These are phyloP conservation scores for Colletotrichum endophyticum DNA, from an alignment of 2,329 filamentous ascomycete genomes.

Conservation along the genomic window DNA sequence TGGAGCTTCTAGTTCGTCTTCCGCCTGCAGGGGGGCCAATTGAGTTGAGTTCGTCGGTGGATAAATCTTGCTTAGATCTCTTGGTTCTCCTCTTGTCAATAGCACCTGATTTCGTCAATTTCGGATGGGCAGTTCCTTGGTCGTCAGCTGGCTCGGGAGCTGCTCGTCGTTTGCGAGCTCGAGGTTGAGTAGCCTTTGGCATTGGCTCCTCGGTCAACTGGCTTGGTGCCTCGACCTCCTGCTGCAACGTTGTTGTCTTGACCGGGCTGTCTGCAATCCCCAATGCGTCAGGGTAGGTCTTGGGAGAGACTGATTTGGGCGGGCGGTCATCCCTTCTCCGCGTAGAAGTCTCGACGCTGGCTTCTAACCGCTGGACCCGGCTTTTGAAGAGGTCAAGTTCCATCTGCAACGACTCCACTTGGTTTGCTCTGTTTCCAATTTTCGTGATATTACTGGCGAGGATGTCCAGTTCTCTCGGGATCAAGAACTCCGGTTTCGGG, in stretches of 20 bases:
- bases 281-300: background rate
- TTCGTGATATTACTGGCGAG: constrained; percentile 42
- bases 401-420: constrained; percentile 46
- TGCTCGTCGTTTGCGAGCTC: background rate
- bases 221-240: background rate
- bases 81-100: background rate
- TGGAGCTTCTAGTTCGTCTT: background rate
- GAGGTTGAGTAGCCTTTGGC: background rate
- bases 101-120: background rate
- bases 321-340: background rate
- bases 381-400: constrained; percentile 45
- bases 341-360: background rate
- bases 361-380: constrained; percentile 38
- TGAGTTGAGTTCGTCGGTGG: background rate
- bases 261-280: background rate
- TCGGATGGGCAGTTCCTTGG: too few relatives aligned
- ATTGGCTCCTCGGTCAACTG: background rate
- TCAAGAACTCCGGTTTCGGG: background rate
- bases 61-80: background rate
- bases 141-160: background rate
- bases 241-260: background rate
- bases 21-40: background rate
- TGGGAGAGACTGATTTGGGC: background rate
- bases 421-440: constrained; percentile 40
- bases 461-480: constrained; percentile 40